Evolutionary conservation across 352 stramenopile species (phyloP).

Genomic region (Globisporangium uncinulatum): DNA sequence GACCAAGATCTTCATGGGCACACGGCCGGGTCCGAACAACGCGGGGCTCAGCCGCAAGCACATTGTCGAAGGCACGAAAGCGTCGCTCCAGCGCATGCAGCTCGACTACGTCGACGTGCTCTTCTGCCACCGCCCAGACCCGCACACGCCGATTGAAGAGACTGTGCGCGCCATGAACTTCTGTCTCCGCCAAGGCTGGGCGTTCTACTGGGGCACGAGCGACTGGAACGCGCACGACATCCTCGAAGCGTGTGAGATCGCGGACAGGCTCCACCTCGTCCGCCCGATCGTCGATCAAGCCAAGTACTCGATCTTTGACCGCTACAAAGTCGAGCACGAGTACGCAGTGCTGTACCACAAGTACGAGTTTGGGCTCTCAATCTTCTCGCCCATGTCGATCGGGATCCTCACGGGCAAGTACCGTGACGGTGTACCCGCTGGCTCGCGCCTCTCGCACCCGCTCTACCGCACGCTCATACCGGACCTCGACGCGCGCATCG

Average conservation of each 20-base stretch:
- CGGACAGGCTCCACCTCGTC: constrained; percentile 18
- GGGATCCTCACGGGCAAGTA: constrained; percentile 63
- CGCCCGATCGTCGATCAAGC: constrained; percentile 40
- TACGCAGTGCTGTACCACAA: constrained; percentile 42
- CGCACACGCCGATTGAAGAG: constrained; percentile 8
- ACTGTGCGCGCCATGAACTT: constrained; percentile 42
- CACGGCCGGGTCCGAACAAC: constrained; percentile 17
- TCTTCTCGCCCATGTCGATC: constrained; percentile 37
- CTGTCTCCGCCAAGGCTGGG: constrained; percentile 27
- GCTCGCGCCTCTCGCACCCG: constrained; percentile 16
- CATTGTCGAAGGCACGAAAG: constrained; percentile 38
- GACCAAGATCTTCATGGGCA: constrained; percentile 55
- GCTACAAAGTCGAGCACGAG: constrained; percentile 44
- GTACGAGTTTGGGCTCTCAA: constrained; percentile 50
- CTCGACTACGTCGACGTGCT: constrained; percentile 44
- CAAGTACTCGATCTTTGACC: constrained; percentile 55
- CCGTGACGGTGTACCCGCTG: constrained; percentile 20
- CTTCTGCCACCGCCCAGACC: constrained; percentile 39
- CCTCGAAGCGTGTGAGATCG: constrained; percentile 35
- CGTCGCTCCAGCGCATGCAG: constrained; percentile 33
- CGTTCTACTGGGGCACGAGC: constrained; percentile 42
- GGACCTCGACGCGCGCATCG: constrained; percentile 10
- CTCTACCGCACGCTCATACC: constrained; percentile 9
- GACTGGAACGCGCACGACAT: constrained; percentile 48
- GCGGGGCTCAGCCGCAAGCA: constrained; percentile 32